A percentile compares a stretch with the other conserved stretches of the same genome.
These are phyloP conservation scores for Venturiaceae sp. DNA, from an alignment of 2,329 filamentous ascomycete genomes.

Conservation along the genomic window DNA sequence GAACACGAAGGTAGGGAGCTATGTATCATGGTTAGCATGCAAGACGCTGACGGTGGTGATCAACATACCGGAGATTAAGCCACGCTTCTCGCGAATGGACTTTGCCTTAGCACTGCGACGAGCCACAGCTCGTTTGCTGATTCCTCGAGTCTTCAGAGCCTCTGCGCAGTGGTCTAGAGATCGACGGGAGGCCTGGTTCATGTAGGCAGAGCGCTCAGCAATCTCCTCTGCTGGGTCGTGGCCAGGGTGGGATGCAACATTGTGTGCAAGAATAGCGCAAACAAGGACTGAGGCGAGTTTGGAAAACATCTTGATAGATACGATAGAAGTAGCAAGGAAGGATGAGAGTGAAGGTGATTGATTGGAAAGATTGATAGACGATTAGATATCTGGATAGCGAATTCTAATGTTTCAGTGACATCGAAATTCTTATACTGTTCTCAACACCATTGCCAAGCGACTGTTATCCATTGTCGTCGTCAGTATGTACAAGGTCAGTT, in stretches of 20 bases:
- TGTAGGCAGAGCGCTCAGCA: conserved; percentile 23
- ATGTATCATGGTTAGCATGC: background rate
- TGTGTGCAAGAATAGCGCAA: conserved; percentile 18
- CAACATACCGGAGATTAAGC: background rate
- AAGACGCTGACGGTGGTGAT: background rate
- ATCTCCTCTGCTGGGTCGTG: conserved; percentile 26
- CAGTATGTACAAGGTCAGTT: background rate
- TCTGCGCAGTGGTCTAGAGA: conserved; percentile 29
- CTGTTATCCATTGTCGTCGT: background rate
- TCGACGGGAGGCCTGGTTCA: conserved; percentile 27
- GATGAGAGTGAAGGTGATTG: too few species aligned
- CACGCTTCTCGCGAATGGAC: conserved; percentile 28
- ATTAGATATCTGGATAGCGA: background rate
- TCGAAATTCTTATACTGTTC: background rate
- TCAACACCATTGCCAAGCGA: background rate
- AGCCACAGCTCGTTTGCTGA: conserved; percentile 30
- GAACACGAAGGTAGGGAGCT: conserved; percentile 14
- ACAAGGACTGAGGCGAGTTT: conserved; percentile 16
- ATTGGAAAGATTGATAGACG: background rate
- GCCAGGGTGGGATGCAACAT: conserved; percentile 26
- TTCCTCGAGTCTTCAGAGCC: conserved; percentile 26
- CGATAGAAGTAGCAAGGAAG: too few species aligned
- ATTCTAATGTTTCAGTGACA: background rate
- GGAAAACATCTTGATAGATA: conserved; percentile 14
- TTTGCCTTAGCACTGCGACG: conserved; percentile 31